Base-by-base conservation (phyloP, 139 green algal species). In the Coccomyxa sp. region DNA sequence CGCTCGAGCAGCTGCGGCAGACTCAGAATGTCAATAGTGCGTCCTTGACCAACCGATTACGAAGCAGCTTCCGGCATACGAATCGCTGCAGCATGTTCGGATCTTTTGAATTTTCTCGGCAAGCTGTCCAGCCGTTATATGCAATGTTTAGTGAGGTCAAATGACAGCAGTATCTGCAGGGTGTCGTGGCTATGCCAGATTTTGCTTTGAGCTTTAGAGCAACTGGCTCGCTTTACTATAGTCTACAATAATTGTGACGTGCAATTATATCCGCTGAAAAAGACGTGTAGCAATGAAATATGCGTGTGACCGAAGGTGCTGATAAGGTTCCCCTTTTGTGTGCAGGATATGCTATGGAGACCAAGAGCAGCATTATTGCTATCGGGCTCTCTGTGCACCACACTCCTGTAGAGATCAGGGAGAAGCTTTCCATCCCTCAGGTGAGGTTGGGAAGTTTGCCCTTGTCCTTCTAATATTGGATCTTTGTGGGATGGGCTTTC, bases 361-460 rank as follows among this genome's bases (percentile, higher is more conserved):
- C 91, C 83, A 97, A 99, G 89, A 96, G 90, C 89, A 94, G 87
- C 87, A 98, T 99, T 83, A 96, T 99, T 66, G 91, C 94, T 77
- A 96, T 99, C 68, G 97, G 97, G 13, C 90, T 99, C 9, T 98
- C 95, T 60, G 93, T 99, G 23, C 95, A 98, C 89, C 97, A 94
- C 67, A 93, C 95, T 0, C 97, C 97, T 16, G 97, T 99, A 10
- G 94, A 98, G 85, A 86, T 99, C 74, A 92, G 97, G 18, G 97
- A 99, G 90, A 98, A 98, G 92, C 92, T 99, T 13, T 95, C 97
- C 4, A 94, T 99, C 12, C 95, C 97, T 1, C 95, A 99, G 84
- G 83, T 84, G 27, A 51, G 71, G n/a, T 51, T 30, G 38, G 38
- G 38, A 3, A 51, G 7, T 51, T 11, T 7, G 38, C 7, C 38